Percentiles rank a stretch among this genome's conserved stretches.
phyloP scores from a whole-genome alignment of 352 stramenopile species.

The Globisporangium spiculum region DNA sequence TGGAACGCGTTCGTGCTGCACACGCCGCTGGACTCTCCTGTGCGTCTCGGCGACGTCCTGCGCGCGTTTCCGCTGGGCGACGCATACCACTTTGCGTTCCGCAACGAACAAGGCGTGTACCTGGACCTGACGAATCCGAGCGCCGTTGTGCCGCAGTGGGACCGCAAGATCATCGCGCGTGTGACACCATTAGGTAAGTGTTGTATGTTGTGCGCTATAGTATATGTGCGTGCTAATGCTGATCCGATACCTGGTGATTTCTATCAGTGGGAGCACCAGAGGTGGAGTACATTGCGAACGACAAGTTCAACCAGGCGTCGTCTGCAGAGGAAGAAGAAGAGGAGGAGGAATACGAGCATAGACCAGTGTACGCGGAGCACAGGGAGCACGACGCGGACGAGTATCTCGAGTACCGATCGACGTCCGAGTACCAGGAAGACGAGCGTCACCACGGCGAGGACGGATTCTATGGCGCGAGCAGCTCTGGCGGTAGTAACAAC shows the following conservation, averaged over 20 bases:
- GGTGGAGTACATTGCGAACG: slow-evolving; percentile 33
- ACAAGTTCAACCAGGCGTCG: neutral
- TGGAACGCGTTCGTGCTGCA: slow-evolving; percentile 74
- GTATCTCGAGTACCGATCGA: slow-evolving; percentile 60
- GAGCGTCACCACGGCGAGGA: slow-evolving; percentile 1
- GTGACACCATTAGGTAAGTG: slow-evolving; percentile 44
- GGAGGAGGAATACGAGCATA: neutral
- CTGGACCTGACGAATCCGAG: slow-evolving; percentile 71
- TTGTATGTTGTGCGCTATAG: neutral
- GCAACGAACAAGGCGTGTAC: slow-evolving; percentile 61
- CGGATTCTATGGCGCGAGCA: slow-evolving; percentile 19
- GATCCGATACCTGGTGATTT: neutral
- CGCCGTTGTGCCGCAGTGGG: slow-evolving; percentile 57
- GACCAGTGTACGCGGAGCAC: slow-evolving; percentile 10
- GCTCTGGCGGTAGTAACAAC: slow-evolving; percentile 19
- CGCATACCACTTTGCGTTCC: slow-evolving; percentile 76
- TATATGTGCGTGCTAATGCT: neutral
- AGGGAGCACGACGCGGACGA: slow-evolving; percentile 27
- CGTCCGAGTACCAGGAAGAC: slow-evolving; percentile 39
- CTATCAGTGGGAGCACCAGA: slow-evolving; percentile 35
- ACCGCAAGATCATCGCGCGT: slow-evolving; percentile 68
- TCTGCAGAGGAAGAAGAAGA: slow-evolving; percentile 2
- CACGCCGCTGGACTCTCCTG: slow-evolving; percentile 13
- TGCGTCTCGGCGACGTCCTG: slow-evolving; percentile 60
- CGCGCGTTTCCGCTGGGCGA: slow-evolving; percentile 66